Evolutionary conservation across 163 green algal genomes (phyloP).

Genomic region (Coccomyxa subellipsoidea): DNA sequence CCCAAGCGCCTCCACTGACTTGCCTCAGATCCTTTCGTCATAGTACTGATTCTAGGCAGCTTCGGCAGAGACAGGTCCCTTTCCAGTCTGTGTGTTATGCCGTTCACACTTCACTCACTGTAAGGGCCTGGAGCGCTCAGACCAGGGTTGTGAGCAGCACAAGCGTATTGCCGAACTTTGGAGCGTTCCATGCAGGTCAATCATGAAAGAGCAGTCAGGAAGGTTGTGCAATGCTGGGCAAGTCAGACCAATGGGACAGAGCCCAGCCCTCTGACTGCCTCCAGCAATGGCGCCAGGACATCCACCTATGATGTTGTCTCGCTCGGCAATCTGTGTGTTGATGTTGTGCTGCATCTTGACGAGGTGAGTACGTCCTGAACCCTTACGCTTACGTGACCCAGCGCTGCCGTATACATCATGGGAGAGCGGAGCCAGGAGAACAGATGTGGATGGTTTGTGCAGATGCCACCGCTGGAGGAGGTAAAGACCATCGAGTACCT

Average conservation of each 20-base stretch:
- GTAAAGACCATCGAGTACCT: conserved; percentile 37
- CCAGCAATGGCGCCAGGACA: background rate
- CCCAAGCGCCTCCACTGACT: background rate
- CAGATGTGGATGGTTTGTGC: background rate
- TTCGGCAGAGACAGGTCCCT: background rate
- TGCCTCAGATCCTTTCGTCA: background rate
- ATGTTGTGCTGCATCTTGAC: conserved; percentile 68
- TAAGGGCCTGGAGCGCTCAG: background rate
- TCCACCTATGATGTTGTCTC: conserved; percentile 58
- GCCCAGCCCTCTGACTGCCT: background rate
- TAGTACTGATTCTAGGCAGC: background rate
- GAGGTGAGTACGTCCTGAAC: conserved; percentile 43
- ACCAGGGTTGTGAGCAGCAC: background rate
- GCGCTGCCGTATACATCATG: no score
- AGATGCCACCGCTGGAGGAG: conserved; percentile 19
- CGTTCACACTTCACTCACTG: no score
- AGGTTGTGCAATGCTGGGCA: background rate
- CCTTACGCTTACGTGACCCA: no score
- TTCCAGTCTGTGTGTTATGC: no score
- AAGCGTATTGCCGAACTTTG: no score
- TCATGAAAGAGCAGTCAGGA: background rate
- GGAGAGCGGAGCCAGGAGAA: background rate
- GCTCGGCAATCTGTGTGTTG: conserved; percentile 89
- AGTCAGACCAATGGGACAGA: background rate
- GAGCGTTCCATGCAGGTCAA: no score